Base-by-base conservation (phyloP, 2,329 filamentous ascomycete genomes). In the Orbilia quercus region DNA sequence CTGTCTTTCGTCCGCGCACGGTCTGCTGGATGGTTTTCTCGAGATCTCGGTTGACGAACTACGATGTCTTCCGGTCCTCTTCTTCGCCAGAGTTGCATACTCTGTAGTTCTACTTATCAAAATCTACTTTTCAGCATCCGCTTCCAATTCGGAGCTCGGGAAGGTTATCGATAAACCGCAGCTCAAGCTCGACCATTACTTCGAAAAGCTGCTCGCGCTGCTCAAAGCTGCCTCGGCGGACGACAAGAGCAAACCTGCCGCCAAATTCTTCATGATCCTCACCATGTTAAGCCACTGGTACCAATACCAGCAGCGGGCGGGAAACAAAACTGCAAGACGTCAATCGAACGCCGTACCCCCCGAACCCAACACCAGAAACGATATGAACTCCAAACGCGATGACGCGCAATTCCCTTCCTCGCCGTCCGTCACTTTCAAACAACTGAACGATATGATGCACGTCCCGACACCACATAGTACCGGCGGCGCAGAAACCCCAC, bases 131-230 rank as follows among this genome's bases (percentile, higher is more conserved):
- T 84, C 85, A 0, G 82, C 84, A 5, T 83, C 81, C 2, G 81
- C 80, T n/a, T 83, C 83, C 2, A 81, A 80, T 18, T 80, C 78
- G 18, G 83, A 85, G 76, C 80, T 85, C 1, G 81, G 82, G 54
- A 84, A 81, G 73, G 81, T 84, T 62, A 83, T 85, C 78, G 81
- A 81, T 40, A 80, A 82, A 36, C 81, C 83, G 45, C 81, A 82
- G 45, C 78, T 85, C 7, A 79, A 80, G n/a, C 82, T 85, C 22
- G 82, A 84, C 36, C 76, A 80, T 62, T 83, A 91, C 78, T 83
- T 96, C 1, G 88, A 91, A 75, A 84, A 83, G n/a, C 82, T 93
- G 18, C 85, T 91, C 0, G 84, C 87, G 0, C 88, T 89, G 76
- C 90, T 94, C 77, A 84, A 85, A 67, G 84, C 85, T 40, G 84